Conservation (phyloP, 306 rosid genomes). For the Hylodesmum podocarpum region DNA sequence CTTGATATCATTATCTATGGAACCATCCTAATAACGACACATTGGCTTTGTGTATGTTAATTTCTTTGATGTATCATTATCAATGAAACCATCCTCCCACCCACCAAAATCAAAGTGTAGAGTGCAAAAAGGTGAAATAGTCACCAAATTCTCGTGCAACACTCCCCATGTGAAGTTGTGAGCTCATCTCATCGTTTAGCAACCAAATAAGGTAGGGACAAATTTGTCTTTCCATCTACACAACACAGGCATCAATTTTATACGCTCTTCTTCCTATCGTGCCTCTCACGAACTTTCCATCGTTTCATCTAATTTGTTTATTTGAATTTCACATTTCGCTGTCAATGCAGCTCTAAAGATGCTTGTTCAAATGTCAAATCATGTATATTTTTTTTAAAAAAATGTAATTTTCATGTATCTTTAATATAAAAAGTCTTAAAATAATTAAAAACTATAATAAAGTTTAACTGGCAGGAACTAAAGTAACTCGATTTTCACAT, state of each 20-base stretch:
- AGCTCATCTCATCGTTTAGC: background rate
- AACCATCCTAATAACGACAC: too few relatives aligned
- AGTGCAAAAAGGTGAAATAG: background rate
- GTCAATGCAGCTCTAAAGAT: background rate
- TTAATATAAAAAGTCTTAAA: too few relatives aligned
- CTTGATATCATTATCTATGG: too few relatives aligned
- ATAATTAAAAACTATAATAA: too few relatives aligned
- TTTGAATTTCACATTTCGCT: background rate
- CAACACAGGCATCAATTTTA: background rate
- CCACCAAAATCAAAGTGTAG: slow-evolving; percentile 25
- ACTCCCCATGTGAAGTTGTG: slow-evolving; percentile 35
- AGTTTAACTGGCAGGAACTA: slow-evolving; percentile 10
- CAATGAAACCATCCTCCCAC: slow-evolving; percentile 16
- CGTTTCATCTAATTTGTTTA: background rate
- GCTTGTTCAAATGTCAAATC: slow-evolving; percentile 22
- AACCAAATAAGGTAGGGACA: background rate
- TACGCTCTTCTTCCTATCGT: slow-evolving; percentile 18
- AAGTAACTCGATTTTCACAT: background rate
- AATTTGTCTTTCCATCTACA: background rate
- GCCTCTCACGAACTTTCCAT: background rate
- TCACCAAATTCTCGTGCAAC: slow-evolving; percentile 47
- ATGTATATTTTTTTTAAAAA: too few relatives aligned
- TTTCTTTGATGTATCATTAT: background rate
- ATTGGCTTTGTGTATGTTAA: background rate
- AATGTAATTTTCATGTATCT: too few relatives aligned